Base-by-base conservation (phyloP, 768 basidiomycete species). In the Cytidiella melzeri region DNA sequence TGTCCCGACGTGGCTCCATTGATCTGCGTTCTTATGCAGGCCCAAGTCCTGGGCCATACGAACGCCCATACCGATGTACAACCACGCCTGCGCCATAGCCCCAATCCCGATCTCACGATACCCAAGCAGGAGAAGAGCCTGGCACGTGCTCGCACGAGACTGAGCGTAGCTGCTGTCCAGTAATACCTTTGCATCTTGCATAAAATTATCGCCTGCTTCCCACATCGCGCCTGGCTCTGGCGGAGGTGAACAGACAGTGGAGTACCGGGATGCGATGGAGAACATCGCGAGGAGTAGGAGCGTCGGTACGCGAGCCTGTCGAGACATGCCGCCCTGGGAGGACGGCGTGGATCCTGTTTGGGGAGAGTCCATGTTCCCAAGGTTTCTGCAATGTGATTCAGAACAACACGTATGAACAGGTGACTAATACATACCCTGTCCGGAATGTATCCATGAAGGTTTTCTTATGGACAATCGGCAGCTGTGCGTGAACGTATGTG, bases 41-140 rank as follows among this genome's bases (percentile, higher is more conserved):
- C 89, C 89, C 47, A 92, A 64, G 64, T 92, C 89, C 66, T 90
- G 89, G 13, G 89, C 89, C 89, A 93, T 92, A n/a, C 92, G 77
- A 30, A 93, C 83, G 0, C 86, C 90, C 84, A 90, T 87, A 10
- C 91, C 90, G 18, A 83, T 77, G 60, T 85, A 90, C 9, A 82
- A 76, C 92, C 91, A 94, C 26, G 87, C 84, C 64, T 85, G 80
- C 6, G 85, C 84, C 90, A 92, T 94, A 15, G 87, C 81, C 40
- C 88, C 92, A 51, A 92, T 87, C 2, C 92, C 92, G 37, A 91
- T 77, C 65, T 94, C 90, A 6, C 91, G 75, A 61, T 87, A 92
- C 5, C 84, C 85, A 68, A 92, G 75, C 9, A 94, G 73, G 9
- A 94, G 72, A 18, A 93, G 67, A 4, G 90, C 81, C 61, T 92